phyloP scores from a whole-genome alignment of 78 protist genomes.

The Tieghemostelium lacteum region DNA sequence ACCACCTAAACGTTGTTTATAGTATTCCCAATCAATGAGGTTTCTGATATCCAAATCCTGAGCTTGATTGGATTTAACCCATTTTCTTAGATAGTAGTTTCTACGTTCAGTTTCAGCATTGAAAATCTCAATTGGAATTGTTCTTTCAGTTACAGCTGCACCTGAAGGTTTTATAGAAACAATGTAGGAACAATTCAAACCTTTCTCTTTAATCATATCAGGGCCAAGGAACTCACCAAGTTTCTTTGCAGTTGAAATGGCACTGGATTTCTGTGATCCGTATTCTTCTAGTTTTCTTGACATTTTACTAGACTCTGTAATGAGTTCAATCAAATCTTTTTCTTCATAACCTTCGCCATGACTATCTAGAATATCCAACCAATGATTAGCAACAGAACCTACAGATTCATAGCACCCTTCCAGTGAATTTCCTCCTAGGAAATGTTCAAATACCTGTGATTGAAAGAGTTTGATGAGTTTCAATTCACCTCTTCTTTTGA shows the following conservation, averaged over 20 bases:
- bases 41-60: conserved; percentile 27
- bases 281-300: conserved; percentile 92
- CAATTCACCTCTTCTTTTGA: conserved; percentile 99
- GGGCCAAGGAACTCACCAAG: conserved; percentile 94
- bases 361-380: conserved; percentile 94
- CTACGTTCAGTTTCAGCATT: conserved; percentile 36
- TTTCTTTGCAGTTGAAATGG: conserved; percentile 91
- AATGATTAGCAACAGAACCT: conserved; percentile 92
- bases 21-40: conserved; percentile 98
- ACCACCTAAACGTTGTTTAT: conserved; percentile 86
- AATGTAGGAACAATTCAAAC: conserved; percentile 93
- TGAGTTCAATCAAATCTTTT: conserved; percentile 90
- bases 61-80: conserved; percentile 23
- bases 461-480: conserved; percentile 98
- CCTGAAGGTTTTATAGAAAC: conserved; percentile 92
- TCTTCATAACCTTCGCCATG: conserved; percentile 88
- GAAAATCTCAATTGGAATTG: conserved; percentile 96
- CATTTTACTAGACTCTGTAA: conserved; percentile 95
- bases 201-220: conserved; percentile 95
- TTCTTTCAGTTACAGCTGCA: conserved; percentile 96
- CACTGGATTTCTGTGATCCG: conserved; percentile 82
- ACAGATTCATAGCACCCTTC: conserved; percentile 93
- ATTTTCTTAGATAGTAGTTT: conserved; percentile 34
- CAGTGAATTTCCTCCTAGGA: conserved; percentile 87
- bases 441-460: conserved; percentile 86